phyloP scores from a whole-genome alignment of 495 filamentous ascomycete genomes.

The Schizothecium vesticola region DNA sequence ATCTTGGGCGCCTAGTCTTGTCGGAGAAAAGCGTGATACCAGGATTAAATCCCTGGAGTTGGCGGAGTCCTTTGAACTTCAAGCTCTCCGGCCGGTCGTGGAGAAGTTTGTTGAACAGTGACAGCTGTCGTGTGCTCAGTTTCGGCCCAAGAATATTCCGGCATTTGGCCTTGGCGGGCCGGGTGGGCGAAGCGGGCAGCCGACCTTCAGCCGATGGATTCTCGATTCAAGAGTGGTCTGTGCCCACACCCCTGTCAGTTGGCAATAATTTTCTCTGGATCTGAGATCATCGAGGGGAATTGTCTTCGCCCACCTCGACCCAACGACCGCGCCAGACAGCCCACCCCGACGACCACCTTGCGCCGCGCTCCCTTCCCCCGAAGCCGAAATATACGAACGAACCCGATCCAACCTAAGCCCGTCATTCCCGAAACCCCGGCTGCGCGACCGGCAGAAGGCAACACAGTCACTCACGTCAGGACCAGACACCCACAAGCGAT shows the following conservation, averaged over 20 bases:
- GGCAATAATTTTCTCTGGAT: conserved; percentile 17
- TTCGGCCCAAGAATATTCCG: background rate
- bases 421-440: background rate
- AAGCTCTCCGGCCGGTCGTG: too few relatives aligned
- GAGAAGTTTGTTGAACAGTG: background rate
- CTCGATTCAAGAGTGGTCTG: conserved; percentile 4
- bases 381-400: background rate
- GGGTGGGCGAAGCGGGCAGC: background rate
- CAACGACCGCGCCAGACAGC: conserved; percentile 8
- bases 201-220: background rate
- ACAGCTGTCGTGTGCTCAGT: background rate
- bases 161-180: background rate
- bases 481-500: conserved; percentile 22
- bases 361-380: background rate
- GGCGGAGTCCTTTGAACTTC: background rate
- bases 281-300: conserved; percentile 20
- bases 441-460: background rate
- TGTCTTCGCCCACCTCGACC: background rate
- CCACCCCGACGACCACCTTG: conserved; percentile 3
- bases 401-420: background rate
- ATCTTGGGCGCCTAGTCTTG: too few relatives aligned
- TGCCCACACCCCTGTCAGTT: conserved; percentile 8
- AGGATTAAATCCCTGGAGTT: background rate
- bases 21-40: too few relatives aligned
- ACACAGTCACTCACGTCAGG: background rate